Conservation (phyloP, 306 rosid species). For the Castanea sativa region DNA sequence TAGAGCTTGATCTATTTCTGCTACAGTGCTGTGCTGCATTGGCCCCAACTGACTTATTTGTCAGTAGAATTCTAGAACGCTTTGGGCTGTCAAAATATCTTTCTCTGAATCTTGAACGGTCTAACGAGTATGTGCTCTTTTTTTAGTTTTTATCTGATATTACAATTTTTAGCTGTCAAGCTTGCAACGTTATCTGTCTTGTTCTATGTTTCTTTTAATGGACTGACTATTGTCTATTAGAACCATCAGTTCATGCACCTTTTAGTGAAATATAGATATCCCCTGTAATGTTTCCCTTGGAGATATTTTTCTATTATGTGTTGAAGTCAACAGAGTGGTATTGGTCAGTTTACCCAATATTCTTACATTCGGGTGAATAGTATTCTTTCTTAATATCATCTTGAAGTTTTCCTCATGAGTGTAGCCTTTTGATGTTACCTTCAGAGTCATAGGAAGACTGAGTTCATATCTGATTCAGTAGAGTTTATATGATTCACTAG, state of each 20-base stretch:
- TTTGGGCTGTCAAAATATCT: constrained; percentile 74
- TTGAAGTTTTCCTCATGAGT: neutral
- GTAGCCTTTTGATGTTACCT: neutral
- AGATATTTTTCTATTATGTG: neutral
- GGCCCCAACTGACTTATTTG: constrained; percentile 79
- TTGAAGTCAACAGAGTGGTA: neutral
- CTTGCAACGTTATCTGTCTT: neutral
- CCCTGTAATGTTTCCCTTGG: neutral
- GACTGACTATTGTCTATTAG: neutral
- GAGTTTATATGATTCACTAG: neutral
- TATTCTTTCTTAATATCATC: neutral
- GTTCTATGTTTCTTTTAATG: constrained; percentile 1
- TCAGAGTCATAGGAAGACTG: neutral
- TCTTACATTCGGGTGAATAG: neutral
- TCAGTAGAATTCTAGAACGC: constrained; percentile 79
- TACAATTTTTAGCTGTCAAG: neutral
- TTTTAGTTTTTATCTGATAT: neutral
- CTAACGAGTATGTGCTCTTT: constrained; percentile 62
- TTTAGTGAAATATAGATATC: neutral
- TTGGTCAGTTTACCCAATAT: neutral
- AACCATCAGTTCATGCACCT: neutral
- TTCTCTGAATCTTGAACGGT: constrained; percentile 57
- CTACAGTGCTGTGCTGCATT: constrained; percentile 93
- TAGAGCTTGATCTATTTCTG: constrained; percentile 95
- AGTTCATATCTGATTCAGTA: neutral